Percentiles rank a stretch among this genome's conserved stretches.
These are phyloP conservation scores for Teratosphaeria gauchensis DNA, from an alignment of 2,329 filamentous ascomycete genomes.

Conservation along the genomic window DNA sequence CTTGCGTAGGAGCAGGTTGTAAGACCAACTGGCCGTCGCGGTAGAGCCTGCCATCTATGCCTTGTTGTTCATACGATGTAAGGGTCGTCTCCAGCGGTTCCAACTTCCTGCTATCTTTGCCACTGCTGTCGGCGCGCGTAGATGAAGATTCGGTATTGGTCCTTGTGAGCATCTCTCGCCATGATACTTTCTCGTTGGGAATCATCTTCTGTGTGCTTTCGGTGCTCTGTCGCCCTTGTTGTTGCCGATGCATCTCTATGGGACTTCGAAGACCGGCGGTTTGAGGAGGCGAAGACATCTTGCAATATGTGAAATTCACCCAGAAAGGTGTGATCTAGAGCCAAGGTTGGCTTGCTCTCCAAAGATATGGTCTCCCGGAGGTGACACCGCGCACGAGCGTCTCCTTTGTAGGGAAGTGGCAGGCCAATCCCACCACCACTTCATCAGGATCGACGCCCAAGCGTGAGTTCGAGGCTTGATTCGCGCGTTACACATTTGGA, in stretches of 20 bases:
- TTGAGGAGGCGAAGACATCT: neutral
- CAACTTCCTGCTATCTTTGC: neutral
- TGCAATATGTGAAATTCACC: neutral
- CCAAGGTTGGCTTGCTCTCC: too few relatives aligned
- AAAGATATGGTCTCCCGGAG: neutral
- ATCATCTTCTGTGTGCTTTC: neutral
- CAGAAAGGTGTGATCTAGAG: too few relatives aligned
- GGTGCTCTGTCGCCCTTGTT: neutral
- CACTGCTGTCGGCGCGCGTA: neutral
- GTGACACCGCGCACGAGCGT: neutral
- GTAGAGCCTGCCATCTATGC: neutral
- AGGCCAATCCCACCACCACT: neutral
- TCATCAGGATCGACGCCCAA: neutral
- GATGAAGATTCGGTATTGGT: neutral
- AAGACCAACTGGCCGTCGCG: slow-evolving; percentile 6
- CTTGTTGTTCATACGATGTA: neutral
- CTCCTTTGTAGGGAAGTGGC: neutral
- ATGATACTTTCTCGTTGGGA: neutral
- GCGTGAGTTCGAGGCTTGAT: neutral
- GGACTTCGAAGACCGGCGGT: neutral
- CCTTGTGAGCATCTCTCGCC: neutral
- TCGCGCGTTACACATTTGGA: neutral
- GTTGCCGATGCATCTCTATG: neutral
- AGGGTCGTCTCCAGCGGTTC: neutral
- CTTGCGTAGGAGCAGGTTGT: slow-evolving; percentile 5